Conservation (phyloP, 331 rosid genomes). For the Acacia concinna region DNA sequence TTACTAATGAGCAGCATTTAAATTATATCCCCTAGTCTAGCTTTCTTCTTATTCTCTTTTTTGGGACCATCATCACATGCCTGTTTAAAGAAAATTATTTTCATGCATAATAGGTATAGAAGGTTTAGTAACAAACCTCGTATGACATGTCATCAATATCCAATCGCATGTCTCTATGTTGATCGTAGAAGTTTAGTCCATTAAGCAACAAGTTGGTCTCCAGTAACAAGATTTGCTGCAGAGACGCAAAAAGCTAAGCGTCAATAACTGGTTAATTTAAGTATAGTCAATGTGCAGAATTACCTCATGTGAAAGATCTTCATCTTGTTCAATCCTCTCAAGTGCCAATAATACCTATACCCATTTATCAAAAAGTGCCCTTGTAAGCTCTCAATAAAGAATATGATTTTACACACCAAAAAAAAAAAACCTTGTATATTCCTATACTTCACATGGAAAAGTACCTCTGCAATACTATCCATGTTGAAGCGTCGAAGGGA, state of each 20-base stretch:
- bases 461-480: slow-evolving; percentile 93
- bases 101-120: slow-evolving; percentile 13
- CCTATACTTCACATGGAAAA: slow-evolving; percentile 9
- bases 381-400: background rate
- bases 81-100: slow-evolving; percentile 12
- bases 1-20: background rate
- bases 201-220: slow-evolving; percentile 80
- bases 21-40: background rate
- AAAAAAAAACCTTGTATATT: background rate
- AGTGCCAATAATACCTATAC: slow-evolving; percentile 83
- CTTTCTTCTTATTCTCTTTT: background rate
- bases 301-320: slow-evolving; percentile 93
- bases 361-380: slow-evolving; percentile 13
- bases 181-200: slow-evolving; percentile 84
- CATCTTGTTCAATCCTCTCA: slow-evolving; percentile 96
- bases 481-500: slow-evolving; percentile 64
- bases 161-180: slow-evolving; percentile 96
- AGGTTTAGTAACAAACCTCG: slow-evolving; percentile 68
- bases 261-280: slow-evolving; percentile 26
- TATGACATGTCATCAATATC: slow-evolving; percentile 98
- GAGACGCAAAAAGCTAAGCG: slow-evolving; percentile 25
- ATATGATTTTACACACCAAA: background rate
- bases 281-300: slow-evolving; percentile 20
- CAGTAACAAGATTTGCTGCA: slow-evolving; percentile 87
- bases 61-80: background rate